Evolutionary conservation across 768 basidiomycete genomes (phyloP).

Genomic region (Auriculariales sp.): DNA sequence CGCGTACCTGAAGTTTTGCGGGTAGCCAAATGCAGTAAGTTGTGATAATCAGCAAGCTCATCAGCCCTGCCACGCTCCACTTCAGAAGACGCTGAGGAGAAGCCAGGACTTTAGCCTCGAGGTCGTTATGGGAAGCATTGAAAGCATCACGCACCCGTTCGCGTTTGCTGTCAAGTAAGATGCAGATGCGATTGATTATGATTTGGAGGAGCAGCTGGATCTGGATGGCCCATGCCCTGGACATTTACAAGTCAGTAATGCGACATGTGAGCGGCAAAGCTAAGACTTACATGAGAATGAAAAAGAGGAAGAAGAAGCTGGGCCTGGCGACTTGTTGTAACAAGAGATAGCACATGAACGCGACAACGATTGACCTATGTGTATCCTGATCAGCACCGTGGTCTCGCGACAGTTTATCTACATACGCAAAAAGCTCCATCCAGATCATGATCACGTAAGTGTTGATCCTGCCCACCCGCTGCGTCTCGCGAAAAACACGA

Average conservation of each 20-base stretch:
- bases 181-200: background rate
- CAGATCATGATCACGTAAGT: too few relatives aligned
- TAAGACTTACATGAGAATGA: background rate
- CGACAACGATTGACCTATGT: too few relatives aligned
- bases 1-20: background rate
- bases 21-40: background rate
- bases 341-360: too few relatives aligned
- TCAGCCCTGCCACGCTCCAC: background rate
- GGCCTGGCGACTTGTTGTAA: too few relatives aligned
- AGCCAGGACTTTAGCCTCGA: background rate
- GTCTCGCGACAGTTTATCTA: too few relatives aligned
- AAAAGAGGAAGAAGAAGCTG: background rate
- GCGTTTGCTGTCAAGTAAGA: background rate
- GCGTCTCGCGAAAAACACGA: too few relatives aligned
- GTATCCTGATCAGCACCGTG: too few relatives aligned
- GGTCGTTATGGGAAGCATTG: background rate
- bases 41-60: background rate
- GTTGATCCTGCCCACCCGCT: too few relatives aligned
- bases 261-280: background rate
- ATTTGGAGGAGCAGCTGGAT: background rate
- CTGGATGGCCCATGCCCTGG: background rate
- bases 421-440: too few relatives aligned
- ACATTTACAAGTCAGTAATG: background rate
- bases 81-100: background rate
- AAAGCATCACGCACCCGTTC: background rate